These are phyloP conservation scores for Gossypium stocksii DNA, from an alignment of 345 rosid species.

Conservation along the genomic window DNA sequence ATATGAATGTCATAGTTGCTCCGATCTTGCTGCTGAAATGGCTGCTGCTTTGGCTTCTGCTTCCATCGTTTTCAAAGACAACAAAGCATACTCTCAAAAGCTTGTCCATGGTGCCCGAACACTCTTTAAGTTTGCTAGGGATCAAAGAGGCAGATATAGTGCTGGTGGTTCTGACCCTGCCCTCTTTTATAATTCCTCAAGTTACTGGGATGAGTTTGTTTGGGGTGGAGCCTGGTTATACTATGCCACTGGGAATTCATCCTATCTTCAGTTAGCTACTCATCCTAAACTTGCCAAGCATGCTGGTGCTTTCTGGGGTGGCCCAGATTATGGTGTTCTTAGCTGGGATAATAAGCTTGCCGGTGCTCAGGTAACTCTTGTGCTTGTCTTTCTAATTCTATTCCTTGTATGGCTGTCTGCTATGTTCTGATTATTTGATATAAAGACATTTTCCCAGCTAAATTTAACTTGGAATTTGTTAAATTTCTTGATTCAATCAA, in stretches of 20 bases:
- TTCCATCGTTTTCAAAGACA: slow-evolving; percentile 93
- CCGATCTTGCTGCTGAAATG: slow-evolving; percentile 97
- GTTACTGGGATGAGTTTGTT: slow-evolving; percentile 91
- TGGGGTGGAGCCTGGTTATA: slow-evolving; percentile 98
- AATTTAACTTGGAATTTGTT: background rate
- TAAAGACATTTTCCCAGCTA: background rate
- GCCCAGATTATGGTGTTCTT: slow-evolving; percentile 76
- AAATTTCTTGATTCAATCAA: background rate
- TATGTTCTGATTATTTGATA: background rate
- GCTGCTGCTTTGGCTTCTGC: slow-evolving; percentile 95
- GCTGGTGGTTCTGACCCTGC: slow-evolving; percentile 56
- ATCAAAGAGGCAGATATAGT: slow-evolving; percentile 76
- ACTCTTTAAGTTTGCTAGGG: slow-evolving; percentile 67
- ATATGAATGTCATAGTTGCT: slow-evolving; percentile 57
- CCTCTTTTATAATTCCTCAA: slow-evolving; percentile 69
- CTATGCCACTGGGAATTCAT: slow-evolving; percentile 80
- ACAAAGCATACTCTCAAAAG: slow-evolving; percentile 82
- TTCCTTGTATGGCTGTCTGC: slow-evolving; percentile 2
- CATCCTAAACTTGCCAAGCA: slow-evolving; percentile 66
- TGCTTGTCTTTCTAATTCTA: slow-evolving; percentile 1
- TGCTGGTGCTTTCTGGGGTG: slow-evolving; percentile 96
- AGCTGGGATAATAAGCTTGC: slow-evolving; percentile 99
- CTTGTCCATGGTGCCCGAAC: slow-evolving; percentile 89
- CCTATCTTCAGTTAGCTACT: slow-evolving; percentile 77
- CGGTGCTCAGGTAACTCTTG: slow-evolving; percentile 73